phyloP scores from a whole-genome alignment of 2,329 filamentous ascomycete species.

The Sclerotinia subarctica region DNA sequence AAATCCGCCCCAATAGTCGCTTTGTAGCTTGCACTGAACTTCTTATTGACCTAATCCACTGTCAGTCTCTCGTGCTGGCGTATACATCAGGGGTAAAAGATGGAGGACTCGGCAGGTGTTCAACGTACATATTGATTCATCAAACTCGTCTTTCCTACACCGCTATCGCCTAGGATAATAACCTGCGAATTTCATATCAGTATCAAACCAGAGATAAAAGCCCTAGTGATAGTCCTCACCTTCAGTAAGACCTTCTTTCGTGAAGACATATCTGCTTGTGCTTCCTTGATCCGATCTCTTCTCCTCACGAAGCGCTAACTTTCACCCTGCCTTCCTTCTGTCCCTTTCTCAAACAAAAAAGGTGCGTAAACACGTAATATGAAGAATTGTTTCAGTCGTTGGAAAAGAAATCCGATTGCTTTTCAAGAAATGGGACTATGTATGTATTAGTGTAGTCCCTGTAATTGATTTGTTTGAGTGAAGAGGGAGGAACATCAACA shows the following conservation, averaged over 20 bases:
- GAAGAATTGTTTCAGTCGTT: background rate
- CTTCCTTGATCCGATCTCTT: conserved; percentile 12
- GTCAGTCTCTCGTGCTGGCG: conserved; percentile 25
- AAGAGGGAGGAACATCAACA: conserved; percentile 16
- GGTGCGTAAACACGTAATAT: background rate
- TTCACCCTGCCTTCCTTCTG: conserved; percentile 9
- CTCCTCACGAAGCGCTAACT: conserved; percentile 8
- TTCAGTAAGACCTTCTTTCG: conserved; percentile 68
- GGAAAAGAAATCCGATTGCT: too few relatives aligned
- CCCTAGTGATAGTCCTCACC: conserved; percentile 43
- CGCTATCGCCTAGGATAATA: conserved; percentile 97
- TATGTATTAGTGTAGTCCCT: conserved; percentile 8
- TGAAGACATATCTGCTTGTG: conserved; percentile 18
- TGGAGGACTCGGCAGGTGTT: conserved; percentile 12
- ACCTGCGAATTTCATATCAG: conserved; percentile 56
- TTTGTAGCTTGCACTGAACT: conserved; percentile 99
- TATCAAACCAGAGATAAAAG: background rate
- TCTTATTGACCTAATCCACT: conserved; percentile 86
- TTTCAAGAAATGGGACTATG: background rate
- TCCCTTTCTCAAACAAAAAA: background rate
- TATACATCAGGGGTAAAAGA: background rate
- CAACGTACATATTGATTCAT: conserved; percentile 99
- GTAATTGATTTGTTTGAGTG: conserved; percentile 3
- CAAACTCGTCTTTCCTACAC: conserved; percentile 98
- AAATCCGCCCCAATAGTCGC: conserved; percentile 99